Percentiles rank a stretch among this genome's conserved stretches.
Conservation (phyloP, 768 basidiomycete genomes). For the Psilocybe cyanescens region DNA sequence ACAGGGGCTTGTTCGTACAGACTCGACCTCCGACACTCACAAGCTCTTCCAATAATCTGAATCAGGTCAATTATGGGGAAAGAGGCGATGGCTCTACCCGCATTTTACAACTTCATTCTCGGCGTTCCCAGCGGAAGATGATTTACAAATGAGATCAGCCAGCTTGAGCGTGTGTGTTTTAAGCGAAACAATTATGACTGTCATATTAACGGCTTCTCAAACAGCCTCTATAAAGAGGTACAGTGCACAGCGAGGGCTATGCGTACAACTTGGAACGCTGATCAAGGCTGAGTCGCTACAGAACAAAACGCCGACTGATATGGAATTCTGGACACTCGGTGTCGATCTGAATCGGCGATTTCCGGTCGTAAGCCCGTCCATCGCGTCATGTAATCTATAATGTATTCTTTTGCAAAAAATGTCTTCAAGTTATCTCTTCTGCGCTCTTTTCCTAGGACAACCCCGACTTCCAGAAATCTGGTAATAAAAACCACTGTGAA, state of each 20-base stretch:
- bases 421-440: not conserved
- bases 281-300: not conserved
- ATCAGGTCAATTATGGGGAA: not conserved
- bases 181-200: no score
- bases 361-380: constrained; percentile 13
- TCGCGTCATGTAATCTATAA: constrained; percentile 8
- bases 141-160: no score
- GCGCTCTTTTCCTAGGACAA: not conserved
- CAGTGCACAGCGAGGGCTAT: not conserved
- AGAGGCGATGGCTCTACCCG: no score
- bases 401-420: constrained; percentile 10
- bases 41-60: not conserved
- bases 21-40: no score
- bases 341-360: constrained; percentile 14
- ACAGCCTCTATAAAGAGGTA: no score
- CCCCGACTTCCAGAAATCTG: not conserved
- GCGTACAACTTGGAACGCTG: not conserved
- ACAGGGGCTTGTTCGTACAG: not conserved
- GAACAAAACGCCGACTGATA: not conserved
- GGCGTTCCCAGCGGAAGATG: no score
- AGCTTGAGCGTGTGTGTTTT: no score
- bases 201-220: no score
- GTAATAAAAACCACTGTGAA: not conserved
- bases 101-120: no score
- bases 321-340: not conserved